Evolutionary conservation across 2,329 filamentous ascomycete species (phyloP).

Genomic region (Leptographium lundbergii): DNA sequence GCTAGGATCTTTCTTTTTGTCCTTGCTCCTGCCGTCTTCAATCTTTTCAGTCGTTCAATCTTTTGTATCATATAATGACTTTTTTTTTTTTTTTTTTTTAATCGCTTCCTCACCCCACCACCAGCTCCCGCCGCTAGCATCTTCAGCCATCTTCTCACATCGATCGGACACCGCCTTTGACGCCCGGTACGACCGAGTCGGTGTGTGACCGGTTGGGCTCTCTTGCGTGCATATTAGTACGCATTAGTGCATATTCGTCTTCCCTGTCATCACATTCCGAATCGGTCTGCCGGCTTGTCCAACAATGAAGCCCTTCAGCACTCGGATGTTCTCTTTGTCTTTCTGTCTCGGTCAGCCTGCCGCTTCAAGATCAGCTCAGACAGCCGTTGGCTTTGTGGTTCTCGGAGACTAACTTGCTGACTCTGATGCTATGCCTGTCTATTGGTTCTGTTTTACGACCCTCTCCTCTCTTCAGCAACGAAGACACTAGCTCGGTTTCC

Average conservation of each 20-base stretch:
- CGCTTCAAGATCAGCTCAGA: no score
- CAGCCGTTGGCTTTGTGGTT: no score
- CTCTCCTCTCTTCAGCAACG: neutral
- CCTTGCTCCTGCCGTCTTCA: neutral
- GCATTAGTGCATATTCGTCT: neutral
- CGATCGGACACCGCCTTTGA: neutral
- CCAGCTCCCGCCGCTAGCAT: neutral
- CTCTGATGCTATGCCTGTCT: no score
- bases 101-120: neutral
- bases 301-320: no score
- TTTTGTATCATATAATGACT: neutral
- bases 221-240: neutral
- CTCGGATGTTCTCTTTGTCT: no score
- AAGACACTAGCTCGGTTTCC: no score
- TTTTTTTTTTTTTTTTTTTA: neutral
- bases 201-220: neutral
- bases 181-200: neutral
- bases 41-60: neutral
- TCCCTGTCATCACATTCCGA: no score
- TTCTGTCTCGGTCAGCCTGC: no score
- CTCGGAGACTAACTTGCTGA: no score
- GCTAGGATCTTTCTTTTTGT: neutral
- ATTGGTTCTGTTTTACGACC: neutral
- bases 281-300: no score
- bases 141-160: neutral